Conservation (phyloP, 2,329 filamentous ascomycete species). For the Cladosporium sp. region DNA sequence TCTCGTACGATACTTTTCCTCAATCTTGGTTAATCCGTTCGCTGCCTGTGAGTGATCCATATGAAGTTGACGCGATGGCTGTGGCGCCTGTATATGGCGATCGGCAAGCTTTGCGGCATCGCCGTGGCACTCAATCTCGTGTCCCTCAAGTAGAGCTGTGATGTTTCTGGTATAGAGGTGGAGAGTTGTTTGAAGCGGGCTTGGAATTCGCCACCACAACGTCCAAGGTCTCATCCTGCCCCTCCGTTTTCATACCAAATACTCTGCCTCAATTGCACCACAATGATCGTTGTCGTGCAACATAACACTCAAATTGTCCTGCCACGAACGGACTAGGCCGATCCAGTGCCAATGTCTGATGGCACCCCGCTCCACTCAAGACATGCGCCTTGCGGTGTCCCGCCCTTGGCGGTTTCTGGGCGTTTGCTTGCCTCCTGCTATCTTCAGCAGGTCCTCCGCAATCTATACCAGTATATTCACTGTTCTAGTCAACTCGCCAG, state of each 20-base stretch:
- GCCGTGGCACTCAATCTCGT: neutral
- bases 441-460: conserved; percentile 8
- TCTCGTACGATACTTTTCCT: too few species aligned
- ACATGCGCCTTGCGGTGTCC: neutral
- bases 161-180: neutral
- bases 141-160: neutral
- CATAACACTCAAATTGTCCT: conserved; percentile 1
- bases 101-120: neutral
- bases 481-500: neutral
- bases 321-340: neutral
- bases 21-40: conserved; percentile 36
- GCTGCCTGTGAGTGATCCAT: conserved; percentile 31
- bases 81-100: neutral
- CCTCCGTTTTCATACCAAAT: neutral
- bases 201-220: neutral
- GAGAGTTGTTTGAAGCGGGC: neutral
- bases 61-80: neutral
- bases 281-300: neutral
- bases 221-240: neutral
- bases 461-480: neutral
- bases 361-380: neutral
- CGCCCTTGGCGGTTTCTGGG: conserved; percentile 5
- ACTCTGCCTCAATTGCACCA: neutral
- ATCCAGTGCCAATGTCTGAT: neutral
- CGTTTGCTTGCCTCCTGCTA: conserved; percentile 5